phyloP scores from a whole-genome alignment of 768 basidiomycete species.

The Pleurotus cornucopiae region DNA sequence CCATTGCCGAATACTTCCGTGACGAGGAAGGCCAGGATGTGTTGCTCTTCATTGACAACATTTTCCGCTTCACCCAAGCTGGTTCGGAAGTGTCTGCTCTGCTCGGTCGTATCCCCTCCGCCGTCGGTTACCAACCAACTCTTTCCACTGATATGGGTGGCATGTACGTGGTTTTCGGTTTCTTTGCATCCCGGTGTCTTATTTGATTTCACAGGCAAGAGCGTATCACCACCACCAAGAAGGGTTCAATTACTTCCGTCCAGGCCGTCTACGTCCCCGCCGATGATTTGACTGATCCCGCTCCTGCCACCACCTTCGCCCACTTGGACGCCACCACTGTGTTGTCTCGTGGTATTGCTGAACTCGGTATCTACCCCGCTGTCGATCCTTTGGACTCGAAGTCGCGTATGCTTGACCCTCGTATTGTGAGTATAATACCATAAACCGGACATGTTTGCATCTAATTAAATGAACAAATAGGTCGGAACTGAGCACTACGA shows the following conservation, averaged over 20 bases:
- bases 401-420: constrained; percentile 99
- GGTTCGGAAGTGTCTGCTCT: constrained; percentile 99
- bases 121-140: constrained; percentile 99
- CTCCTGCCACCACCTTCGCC: constrained; percentile 98
- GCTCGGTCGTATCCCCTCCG: constrained; percentile 99
- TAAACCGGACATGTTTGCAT: too few species aligned
- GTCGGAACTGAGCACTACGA: constrained; percentile 93
- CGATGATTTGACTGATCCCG: constrained; percentile 99
- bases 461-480: constrained; percentile 22
- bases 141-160: constrained; percentile 99
- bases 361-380: constrained; percentile 99
- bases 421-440: constrained; percentile 64
- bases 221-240: constrained; percentile 99
- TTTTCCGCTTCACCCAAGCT: constrained; percentile 99
- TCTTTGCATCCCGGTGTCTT: constrained; percentile 1
- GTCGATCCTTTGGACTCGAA: constrained; percentile 99
- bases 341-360: constrained; percentile 97
- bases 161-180: constrained; percentile 59
- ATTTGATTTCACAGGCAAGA: constrained; percentile 68
- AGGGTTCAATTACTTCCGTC: constrained; percentile 99
- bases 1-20: constrained; percentile 99
- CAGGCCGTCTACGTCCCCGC: constrained; percentile 99
- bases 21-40: constrained; percentile 99
- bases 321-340: constrained; percentile 99
- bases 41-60: constrained; percentile 99